These are phyloP conservation scores for Cyclotella sp. DNA, from an alignment of 108 stramenopile species.

Conservation along the genomic window DNA sequence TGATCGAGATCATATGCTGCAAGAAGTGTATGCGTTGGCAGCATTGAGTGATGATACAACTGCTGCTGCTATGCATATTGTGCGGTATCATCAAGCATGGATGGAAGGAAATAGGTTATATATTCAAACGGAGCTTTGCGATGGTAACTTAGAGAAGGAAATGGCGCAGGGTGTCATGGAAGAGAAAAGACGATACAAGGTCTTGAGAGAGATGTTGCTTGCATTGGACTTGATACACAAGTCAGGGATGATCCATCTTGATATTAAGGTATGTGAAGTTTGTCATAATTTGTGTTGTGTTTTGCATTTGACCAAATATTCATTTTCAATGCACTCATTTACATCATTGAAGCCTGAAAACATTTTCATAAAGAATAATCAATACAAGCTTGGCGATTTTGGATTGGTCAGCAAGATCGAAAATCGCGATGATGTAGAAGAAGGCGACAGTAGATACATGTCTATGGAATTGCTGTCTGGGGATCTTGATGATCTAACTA, in stretches of 20 bases:
- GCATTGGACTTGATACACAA: conserved; percentile 89
- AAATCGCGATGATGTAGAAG: conserved; percentile 75
- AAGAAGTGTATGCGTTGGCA: conserved; percentile 89
- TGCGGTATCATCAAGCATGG: conserved; percentile 91
- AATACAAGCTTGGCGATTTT: conserved; percentile 95
- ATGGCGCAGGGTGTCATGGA: conserved; percentile 47
- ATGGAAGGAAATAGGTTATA: conserved; percentile 87
- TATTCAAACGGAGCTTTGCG: conserved; percentile 88
- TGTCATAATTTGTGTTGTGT: not conserved
- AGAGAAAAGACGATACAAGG: conserved; percentile 70
- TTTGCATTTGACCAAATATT: not conserved
- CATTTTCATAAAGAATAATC: conserved; percentile 92
- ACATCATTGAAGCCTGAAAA: conserved; percentile 74
- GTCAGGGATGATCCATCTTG: conserved; percentile 89
- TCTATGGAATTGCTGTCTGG: conserved; percentile 90
- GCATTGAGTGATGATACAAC: conserved; percentile 80
- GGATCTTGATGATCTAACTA: conserved; percentile 88
- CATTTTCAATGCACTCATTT: not conserved
- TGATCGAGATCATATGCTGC: conserved; percentile 82
- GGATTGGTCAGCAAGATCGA: conserved; percentile 86
- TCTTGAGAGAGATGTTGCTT: conserved; percentile 84
- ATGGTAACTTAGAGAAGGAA: conserved; percentile 65
- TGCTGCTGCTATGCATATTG: conserved; percentile 87
- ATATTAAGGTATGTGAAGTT: conserved; percentile 74
- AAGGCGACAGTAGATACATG: conserved; percentile 96